Evolutionary conservation across 176 grass and related monocot species (phyloP), one percentile per base, ranked within the genome.

Genomic region (Carex myosuroides): DNA sequence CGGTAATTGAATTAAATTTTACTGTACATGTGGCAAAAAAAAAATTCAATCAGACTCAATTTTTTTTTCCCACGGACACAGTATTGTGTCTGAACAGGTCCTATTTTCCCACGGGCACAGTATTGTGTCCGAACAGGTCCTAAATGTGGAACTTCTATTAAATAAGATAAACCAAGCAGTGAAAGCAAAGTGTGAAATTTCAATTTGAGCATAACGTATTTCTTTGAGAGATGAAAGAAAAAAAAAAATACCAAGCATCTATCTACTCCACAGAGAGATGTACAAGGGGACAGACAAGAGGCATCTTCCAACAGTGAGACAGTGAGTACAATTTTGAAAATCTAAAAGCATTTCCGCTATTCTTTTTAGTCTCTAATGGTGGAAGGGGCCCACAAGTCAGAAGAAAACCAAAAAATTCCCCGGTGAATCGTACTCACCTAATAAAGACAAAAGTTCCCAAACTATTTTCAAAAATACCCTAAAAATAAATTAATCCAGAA

Each of bases 401-500:
- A 91, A 86, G 91, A 91, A 89, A 91, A 83, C 89, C 87, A 91
- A 90, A 97, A 90, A 68, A 89, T 63, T 63, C 84, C 89, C 86
- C 91, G 74, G 84, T 91, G 83, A 87, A 85, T 63, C 88, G 87
- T 83, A 91, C 81, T 89, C 77, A 88, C 83, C 89, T 81, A 84
- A 89, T 87, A 90, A 87, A 88, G 79, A 84, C 88, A 87, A 86
- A 87, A 79, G 84, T 85, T 83, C 80, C 74, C 71, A 80, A 59
- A 86, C 79, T 67, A 82, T 93, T 60, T 84, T 89, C 88, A 87
- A 93, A 88, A 90, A 87, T 87, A 89, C 50, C 84, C 85, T 85
- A 91, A 84, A 85, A 87, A 87, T 75, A 81, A 86, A 79, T 89
- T 85, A 80, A 82, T 85, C 85, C 83, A 79, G 78, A 85, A 84